These are phyloP conservation scores for Hypoxylon intermedium DNA, from an alignment of 495 filamentous ascomycete genomes.

Conservation along the genomic window DNA sequence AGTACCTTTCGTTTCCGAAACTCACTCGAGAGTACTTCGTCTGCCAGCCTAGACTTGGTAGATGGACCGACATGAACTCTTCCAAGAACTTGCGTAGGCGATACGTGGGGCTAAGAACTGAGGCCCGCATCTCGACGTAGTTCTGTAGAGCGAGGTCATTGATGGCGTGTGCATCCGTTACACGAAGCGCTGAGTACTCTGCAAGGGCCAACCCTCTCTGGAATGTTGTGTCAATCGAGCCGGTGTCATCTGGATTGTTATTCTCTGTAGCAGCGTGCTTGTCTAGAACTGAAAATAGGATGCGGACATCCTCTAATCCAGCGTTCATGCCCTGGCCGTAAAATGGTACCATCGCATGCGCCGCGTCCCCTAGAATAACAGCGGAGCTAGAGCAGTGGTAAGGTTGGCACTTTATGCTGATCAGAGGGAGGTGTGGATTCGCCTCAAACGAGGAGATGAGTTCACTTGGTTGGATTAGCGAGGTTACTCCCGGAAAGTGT, in stretches of 20 bases:
- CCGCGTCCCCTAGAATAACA: constrained; percentile 91
- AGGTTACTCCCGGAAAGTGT: constrained; percentile 87
- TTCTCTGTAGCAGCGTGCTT: constrained; percentile 56
- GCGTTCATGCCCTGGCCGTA: constrained; percentile 91
- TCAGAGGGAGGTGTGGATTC: constrained; percentile 90
- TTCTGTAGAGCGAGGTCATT: constrained; percentile 91
- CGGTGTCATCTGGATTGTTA: constrained; percentile 23
- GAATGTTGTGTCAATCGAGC: constrained; percentile 37
- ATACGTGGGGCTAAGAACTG: constrained; percentile 78
- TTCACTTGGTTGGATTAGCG: constrained; percentile 73
- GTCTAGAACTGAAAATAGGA: constrained; percentile 78
- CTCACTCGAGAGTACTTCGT: constrained; percentile 94
- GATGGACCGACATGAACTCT: constrained; percentile 76
- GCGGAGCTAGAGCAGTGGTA: constrained; percentile 80
- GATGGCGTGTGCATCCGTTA: constrained; percentile 82
- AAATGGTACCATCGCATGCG: constrained; percentile 98
- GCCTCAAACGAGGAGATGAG: constrained; percentile 72
- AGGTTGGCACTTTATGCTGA: constrained; percentile 88
- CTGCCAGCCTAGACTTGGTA: constrained; percentile 80
- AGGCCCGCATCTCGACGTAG: constrained; percentile 89
- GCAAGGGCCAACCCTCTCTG: constrained; percentile 67
- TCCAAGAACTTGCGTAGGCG: constrained; percentile 82
- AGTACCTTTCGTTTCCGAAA: constrained; percentile 91
- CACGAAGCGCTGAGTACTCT: constrained; percentile 75
- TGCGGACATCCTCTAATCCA: constrained; percentile 81